A percentile compares a stretch with the other conserved stretches of the same genome.
phyloP scores from a whole-genome alignment of 768 basidiomycete genomes.

The Lyophyllum semitale region DNA sequence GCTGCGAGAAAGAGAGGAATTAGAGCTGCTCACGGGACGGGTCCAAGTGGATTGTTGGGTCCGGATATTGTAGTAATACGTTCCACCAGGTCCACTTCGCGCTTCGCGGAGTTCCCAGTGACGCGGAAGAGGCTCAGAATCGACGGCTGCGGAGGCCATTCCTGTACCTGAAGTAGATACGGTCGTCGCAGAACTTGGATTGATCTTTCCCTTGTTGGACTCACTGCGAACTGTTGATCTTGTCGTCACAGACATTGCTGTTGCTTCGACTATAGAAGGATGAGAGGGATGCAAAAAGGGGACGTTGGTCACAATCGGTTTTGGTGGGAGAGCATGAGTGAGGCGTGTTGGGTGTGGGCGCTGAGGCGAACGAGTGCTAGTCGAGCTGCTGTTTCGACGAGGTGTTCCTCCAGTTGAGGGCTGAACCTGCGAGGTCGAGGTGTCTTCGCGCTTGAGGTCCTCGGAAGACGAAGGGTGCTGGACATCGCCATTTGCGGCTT shows the following conservation, averaged over 20 bases:
- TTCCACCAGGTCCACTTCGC: conserved; percentile 43
- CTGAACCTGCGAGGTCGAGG: conserved; percentile 10
- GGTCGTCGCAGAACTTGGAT: conserved; percentile 28
- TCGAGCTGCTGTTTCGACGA: conserved; percentile 9
- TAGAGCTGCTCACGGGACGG: conserved; percentile 41
- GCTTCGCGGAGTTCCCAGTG: conserved; percentile 64
- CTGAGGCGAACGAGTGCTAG: conserved; percentile 20
- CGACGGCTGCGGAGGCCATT: conserved; percentile 19
- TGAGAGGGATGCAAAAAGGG: conserved; percentile 58
- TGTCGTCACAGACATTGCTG: conserved; percentile 51
- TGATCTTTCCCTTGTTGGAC: conserved; percentile 31
- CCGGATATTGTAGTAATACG: conserved; percentile 60
- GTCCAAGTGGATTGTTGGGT: conserved; percentile 63
- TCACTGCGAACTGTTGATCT: conserved; percentile 42
- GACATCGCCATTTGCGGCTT: conserved; percentile 3
- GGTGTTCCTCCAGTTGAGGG: conserved; percentile 17
- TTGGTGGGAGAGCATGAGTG: conserved; percentile 70
- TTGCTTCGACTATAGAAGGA: conserved; percentile 60
- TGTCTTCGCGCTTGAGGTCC: conserved; percentile 11
- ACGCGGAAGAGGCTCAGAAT: conserved; percentile 44
- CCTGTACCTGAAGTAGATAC: conserved; percentile 19
- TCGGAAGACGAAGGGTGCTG: conserved; percentile 3
- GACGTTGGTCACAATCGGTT: conserved; percentile 54
- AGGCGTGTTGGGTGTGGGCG: conserved; percentile 39
- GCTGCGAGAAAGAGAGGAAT: conserved; percentile 23